A percentile compares a stretch with the other conserved stretches of the same genome.
phyloP scores from a whole-genome alignment of 1,139 yeast species.

The Barnettozyma hawaiiensis region DNA sequence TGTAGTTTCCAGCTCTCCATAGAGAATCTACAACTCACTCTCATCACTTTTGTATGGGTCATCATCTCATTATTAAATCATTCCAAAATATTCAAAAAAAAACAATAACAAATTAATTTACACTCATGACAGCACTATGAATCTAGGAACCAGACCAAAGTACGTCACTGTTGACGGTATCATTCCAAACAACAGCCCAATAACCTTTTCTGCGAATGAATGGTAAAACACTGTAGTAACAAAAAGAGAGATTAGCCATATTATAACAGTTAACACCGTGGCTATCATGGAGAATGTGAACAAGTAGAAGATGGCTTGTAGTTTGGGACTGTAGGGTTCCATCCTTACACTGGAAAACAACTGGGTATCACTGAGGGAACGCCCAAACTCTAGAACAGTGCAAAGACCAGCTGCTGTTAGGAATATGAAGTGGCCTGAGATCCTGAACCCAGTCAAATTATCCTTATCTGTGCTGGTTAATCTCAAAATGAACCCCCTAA shows the following conservation, averaged over 20 bases:
- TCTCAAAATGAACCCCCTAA: conserved; percentile 3
- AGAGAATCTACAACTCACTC: no score
- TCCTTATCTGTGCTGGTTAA: conserved; percentile 4
- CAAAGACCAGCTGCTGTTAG: conserved; percentile 14
- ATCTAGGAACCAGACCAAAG: conserved; percentile 1
- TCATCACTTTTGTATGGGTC: no score
- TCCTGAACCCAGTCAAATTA: conserved; percentile 8
- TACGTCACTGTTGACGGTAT: conserved; percentile 2
- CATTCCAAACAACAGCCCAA: conserved; percentile 14
- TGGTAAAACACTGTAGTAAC: conserved; percentile 21
- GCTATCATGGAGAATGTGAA: conserved; percentile 1
- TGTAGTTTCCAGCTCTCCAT: no score
- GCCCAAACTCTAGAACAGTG: conserved; percentile 9
- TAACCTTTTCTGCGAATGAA: conserved; percentile 14
- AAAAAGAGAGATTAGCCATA: conserved; percentile 17
- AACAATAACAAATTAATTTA: no score
- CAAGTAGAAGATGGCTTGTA: background rate
- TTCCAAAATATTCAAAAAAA: background rate
- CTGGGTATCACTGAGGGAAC: conserved; percentile 8
- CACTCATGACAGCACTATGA: background rate
- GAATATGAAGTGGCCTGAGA: conserved; percentile 20
- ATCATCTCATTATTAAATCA: background rate
- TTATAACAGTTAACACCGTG: conserved; percentile 1
- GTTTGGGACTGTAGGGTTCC: conserved; percentile 3
- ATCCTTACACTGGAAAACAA: conserved; percentile 3